A percentile compares a stretch with the other conserved stretches of the same genome.
Evolutionary conservation across 129 eudicot genomes (phyloP).

Genomic region (Heracleum sosnowskyi): DNA sequence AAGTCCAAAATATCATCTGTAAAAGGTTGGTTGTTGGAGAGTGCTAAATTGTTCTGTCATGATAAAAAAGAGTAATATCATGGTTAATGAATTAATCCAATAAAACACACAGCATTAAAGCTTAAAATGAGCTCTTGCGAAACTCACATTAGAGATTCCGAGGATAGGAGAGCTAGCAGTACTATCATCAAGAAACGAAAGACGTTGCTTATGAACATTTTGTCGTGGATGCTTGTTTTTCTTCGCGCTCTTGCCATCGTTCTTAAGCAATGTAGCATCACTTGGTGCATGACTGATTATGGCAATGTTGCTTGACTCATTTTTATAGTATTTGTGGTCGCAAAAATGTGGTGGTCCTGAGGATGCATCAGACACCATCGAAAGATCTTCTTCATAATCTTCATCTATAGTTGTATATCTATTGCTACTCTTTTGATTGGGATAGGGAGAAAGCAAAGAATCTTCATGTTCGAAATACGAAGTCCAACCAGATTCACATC

Average conservation of each 20-base stretch:
- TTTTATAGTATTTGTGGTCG: slow-evolving; percentile 19
- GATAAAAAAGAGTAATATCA: too few relatives aligned
- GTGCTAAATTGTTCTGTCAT: slow-evolving; percentile 34
- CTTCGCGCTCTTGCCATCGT: slow-evolving; percentile 18
- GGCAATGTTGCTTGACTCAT: background rate
- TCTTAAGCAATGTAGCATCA: background rate
- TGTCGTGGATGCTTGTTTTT: slow-evolving; percentile 22
- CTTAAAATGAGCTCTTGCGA: background rate
- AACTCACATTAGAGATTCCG: slow-evolving; percentile 43
- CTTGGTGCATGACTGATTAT: slow-evolving; percentile 11
- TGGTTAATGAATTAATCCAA: too few relatives aligned
- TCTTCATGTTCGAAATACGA: slow-evolving; percentile 44
- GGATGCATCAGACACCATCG: slow-evolving; percentile 90
- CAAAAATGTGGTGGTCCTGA: slow-evolving; percentile 71
- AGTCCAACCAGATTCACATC: slow-evolving; percentile 94
- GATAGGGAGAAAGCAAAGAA: slow-evolving; percentile 33
- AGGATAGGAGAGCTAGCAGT: slow-evolving; percentile 75
- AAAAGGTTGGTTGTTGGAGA: slow-evolving; percentile 23
- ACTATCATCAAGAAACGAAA: slow-evolving; percentile 64
- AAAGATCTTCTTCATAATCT: slow-evolving; percentile 54
- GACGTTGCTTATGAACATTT: slow-evolving; percentile 21
- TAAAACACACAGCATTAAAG: background rate
- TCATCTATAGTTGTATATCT: slow-evolving; percentile 10
- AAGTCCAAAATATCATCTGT: slow-evolving; percentile 36
- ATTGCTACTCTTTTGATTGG: background rate